Base-by-base conservation (phyloP, 2,329 filamentous ascomycete genomes). In the Fusarium chlamydosporum region DNA sequence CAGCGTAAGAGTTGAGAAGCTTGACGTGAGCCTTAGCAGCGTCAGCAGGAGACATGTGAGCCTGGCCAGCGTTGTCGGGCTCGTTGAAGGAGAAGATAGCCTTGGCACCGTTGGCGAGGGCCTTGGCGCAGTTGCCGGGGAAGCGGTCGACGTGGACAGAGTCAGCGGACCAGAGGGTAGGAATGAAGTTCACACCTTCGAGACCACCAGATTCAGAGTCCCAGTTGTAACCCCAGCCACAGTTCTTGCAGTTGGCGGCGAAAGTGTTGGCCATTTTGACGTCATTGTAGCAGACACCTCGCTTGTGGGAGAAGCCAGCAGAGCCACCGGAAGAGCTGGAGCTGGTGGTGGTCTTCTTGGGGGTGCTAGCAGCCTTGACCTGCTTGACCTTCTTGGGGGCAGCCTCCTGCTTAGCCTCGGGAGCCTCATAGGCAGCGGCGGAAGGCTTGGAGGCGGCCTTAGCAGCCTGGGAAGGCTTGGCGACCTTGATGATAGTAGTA, bases 151-250 rank as follows among this genome's bases (percentile, higher is more conserved):
- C 82, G 76, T 86, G 82, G 11, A 74, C 57, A 13, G 70, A 70
- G 56, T 83, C 77, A 54, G 86, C 84, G 11, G 43, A 53, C 89
- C 87, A 92, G 47, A 92, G 85, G 79, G 88, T 91, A 67, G 92
- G 91, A 55, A 91, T 84, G 80, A 83, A 94, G 74, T 85, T 82
- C 72, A 89, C 74, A 50, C 75, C 75, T 54, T 83, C 75, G 11
- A 84, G 80, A 38, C 81, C 80, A 61, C 80, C 77, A 47, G 81
- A 72, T 12, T 67, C 67, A 46, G 84, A 83, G 43, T 80, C 88
- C 91, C 91, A 93, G 85, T 92, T 92, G 84, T 91, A 91, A 47
- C 80, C 84, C 88, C 90, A 92, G 40, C 79, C 78, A 74, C 87
- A 83, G 57, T 72, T 68, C 61, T 84, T 75, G 70, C 78, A 80